Base-by-base conservation (phyloP, 805 yeast species). In the Metschnikowia hibisci region DNA sequence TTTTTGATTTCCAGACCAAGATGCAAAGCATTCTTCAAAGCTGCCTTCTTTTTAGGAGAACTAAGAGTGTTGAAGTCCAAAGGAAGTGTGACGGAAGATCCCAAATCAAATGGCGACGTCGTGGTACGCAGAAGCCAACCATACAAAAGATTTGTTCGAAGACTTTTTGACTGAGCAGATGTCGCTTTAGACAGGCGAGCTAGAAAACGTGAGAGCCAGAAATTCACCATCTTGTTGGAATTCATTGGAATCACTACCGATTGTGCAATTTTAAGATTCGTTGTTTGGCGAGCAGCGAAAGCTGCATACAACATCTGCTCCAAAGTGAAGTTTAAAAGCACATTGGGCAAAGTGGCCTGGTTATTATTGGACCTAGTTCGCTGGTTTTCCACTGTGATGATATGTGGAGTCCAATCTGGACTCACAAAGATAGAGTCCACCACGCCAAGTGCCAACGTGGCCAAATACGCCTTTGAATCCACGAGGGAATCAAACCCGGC, bases 371-470 rank as follows among this genome's bases (percentile, higher is more conserved):
- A 63, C 33, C 69, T 53, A 1, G 74, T 69, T 12, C 76, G 46
- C 47, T 70, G 76, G 39, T 60, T 58, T 45, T 70, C 76, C 15
- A 70, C 56, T 10, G 68, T 57, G 20, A 66, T 56, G 25, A 67
- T 37, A 35, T 59, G 50, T 0, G 67, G 64, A 4, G 45, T 27
- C 39, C 45, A 32, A 23, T 29, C 39, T 9, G 41, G 41, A 13
- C 42, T 25, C 4, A 47, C 39, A 2, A 57, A 44, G n/a, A 62
- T 39, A 15, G 55, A 56, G 22, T 61, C 52, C 7, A 57, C 53
- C 4, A 62, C 48, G 26, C 43, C 31, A 6, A 46, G 41, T 14
- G 57, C 54, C 42, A 55, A 45, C n/a, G 49, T 45, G 35, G 56
- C 58, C 42, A 64, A 41, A 40, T 62, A 62, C 13, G 61, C 46